Percentiles rank a stretch among this genome's conserved stretches.
phyloP scores from a whole-genome alignment of 805 yeast genomes.

The Wickerhamiella allomyrinae region DNA sequence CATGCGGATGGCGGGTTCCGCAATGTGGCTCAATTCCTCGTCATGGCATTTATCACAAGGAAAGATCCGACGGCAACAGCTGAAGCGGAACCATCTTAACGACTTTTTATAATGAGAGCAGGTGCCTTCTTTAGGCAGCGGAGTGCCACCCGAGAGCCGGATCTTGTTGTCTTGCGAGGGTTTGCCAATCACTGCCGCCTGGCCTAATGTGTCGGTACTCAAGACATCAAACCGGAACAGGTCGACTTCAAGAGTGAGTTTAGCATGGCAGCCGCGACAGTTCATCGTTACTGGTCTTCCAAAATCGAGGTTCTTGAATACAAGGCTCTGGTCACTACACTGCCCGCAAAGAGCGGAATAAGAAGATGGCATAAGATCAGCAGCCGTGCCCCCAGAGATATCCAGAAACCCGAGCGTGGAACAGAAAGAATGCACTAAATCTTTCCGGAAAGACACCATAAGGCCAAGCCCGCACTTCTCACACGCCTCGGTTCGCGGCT shows the following conservation, averaged over 20 bases:
- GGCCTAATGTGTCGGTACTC: conserved; percentile 20
- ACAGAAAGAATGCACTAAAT: conserved; percentile 23
- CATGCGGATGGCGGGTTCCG: conserved; percentile 29
- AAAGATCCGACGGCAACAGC: conserved; percentile 30
- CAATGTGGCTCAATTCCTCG: conserved; percentile 23
- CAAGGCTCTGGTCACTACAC: conserved; percentile 23
- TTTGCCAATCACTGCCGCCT: conserved; percentile 11
- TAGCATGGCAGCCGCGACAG: conserved; percentile 27
- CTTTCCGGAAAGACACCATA: conserved; percentile 26
- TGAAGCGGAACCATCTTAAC: conserved; percentile 30
- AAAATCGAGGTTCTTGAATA: conserved; percentile 22
- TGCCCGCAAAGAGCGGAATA: conserved; percentile 26
- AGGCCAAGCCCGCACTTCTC: conserved; percentile 24
- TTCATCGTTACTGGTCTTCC: conserved; percentile 21
- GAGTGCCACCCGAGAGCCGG: conserved; percentile 25
- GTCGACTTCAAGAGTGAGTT: conserved; percentile 23
- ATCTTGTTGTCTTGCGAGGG: conserved; percentile 19
- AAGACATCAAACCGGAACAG: conserved; percentile 23
- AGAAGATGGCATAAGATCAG: conserved; percentile 25
- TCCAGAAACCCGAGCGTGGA: conserved; percentile 27
- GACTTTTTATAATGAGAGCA: conserved; percentile 30
- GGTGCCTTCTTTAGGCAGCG: conserved; percentile 27
- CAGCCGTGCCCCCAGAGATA: conserved; percentile 25
- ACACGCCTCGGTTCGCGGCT: conserved; percentile 23
- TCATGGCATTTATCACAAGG: conserved; percentile 32